A percentile compares a stretch with the other conserved stretches of the same genome.
These are phyloP conservation scores for Apiospora malaysiana DNA, from an alignment of 2,329 filamentous ascomycete species.

Conservation along the genomic window DNA sequence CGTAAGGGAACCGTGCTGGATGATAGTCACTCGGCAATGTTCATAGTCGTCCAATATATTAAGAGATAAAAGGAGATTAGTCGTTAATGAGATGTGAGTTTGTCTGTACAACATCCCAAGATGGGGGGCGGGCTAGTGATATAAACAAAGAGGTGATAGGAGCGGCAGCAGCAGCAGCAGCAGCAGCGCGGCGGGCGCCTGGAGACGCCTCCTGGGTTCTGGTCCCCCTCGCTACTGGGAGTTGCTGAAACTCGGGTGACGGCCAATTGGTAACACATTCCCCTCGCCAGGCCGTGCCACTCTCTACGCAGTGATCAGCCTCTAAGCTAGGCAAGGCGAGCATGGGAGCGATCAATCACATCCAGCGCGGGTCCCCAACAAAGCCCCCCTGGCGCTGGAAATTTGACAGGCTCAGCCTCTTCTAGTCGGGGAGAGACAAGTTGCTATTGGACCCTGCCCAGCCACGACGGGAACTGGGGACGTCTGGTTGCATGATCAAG, in stretches of 20 bases:
- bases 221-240: background rate
- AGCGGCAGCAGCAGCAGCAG: background rate
- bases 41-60: background rate
- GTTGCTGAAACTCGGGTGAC: constrained; percentile 2
- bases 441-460: constrained; percentile 12
- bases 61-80: background rate
- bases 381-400: constrained; percentile 13
- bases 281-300: background rate
- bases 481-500: constrained; percentile 1
- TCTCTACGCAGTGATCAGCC: background rate
- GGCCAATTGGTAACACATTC: background rate
- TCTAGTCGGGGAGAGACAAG: background rate
- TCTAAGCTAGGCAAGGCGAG: constrained; percentile 9
- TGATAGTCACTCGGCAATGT: background rate
- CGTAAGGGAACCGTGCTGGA: background rate
- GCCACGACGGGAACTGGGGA: background rate
- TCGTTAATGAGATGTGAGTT: background rate
- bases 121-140: background rate
- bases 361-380: constrained; percentile 8
- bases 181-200: background rate
- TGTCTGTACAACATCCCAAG: background rate
- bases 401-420: constrained; percentile 8
- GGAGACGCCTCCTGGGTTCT: no score
- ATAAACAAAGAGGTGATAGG: constrained; percentile 10
- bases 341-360: background rate